These are phyloP conservation scores for Pleurotus tuber-regium DNA, from an alignment of 768 basidiomycete species.

Conservation along the genomic window DNA sequence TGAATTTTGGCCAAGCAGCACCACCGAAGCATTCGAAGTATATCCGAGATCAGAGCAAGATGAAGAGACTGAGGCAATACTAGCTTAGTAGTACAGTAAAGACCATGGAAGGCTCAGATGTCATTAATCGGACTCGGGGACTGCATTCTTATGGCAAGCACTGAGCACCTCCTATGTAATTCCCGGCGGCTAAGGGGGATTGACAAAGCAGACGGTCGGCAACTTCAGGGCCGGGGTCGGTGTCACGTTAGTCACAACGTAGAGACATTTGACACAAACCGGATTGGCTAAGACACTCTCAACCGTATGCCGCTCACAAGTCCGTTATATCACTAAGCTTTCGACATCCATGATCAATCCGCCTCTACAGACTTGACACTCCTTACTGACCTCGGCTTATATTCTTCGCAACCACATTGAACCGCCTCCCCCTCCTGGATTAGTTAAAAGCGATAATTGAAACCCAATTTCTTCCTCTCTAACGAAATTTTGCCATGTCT, in stretches of 20 bases:
- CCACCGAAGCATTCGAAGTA: too few relatives aligned
- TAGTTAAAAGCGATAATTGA: not conserved
- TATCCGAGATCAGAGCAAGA: too few relatives aligned
- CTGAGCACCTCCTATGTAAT: too few relatives aligned
- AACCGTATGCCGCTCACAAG: slow-evolving; percentile 2
- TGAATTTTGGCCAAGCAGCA: too few relatives aligned
- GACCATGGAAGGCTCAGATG: too few relatives aligned
- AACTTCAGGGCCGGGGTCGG: not conserved
- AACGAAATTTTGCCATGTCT: too few relatives aligned
- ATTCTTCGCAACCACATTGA: not conserved
- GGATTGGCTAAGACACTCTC: slow-evolving; percentile 2
- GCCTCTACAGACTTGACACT: not conserved
- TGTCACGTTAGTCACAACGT: not conserved
- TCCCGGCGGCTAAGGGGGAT: too few relatives aligned
- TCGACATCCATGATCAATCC: slow-evolving; percentile 3
- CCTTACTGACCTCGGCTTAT: not conserved
- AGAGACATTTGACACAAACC: slow-evolving; percentile 3
- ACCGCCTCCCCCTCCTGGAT: not conserved
- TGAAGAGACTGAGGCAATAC: too few relatives aligned
- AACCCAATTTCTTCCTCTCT: too few relatives aligned
- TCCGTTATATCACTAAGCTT: slow-evolving; percentile 10
- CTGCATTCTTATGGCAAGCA: too few relatives aligned
- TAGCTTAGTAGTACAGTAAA: too few relatives aligned
- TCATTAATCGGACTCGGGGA: too few relatives aligned
- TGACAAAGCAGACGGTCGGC: slow-evolving; percentile 2